Conservation (phyloP, 768 basidiomycete genomes). For the Rhodotorula babjevae region DNA sequence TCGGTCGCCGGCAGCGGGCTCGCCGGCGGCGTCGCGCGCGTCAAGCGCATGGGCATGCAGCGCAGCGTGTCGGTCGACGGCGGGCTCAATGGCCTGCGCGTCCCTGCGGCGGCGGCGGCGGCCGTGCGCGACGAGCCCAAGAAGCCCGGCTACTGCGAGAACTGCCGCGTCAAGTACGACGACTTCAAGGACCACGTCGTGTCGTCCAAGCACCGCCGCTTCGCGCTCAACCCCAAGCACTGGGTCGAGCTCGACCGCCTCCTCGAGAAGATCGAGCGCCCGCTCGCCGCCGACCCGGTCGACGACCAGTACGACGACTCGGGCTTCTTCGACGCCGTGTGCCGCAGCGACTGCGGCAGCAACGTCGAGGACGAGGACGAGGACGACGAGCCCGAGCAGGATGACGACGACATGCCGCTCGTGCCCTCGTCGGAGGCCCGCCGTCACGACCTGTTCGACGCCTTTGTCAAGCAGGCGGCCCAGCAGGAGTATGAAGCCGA, state of each 20-base stretch:
- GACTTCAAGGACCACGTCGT: slow-evolving; percentile 77
- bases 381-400: background rate
- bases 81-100: slow-evolving; percentile 37
- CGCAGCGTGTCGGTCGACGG: slow-evolving; percentile 43
- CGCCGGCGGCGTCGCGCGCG: slow-evolving; percentile 11
- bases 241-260: slow-evolving; percentile 73
- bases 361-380: background rate
- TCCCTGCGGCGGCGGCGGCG: slow-evolving; percentile 26
- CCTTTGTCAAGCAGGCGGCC: background rate
- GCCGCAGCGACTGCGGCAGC: background rate
- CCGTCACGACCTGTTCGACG: background rate
- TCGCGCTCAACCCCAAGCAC: slow-evolving; percentile 70
- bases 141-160: slow-evolving; percentile 97
- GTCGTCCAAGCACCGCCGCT: slow-evolving; percentile 71
- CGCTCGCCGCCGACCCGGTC: background rate
- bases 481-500: background rate
- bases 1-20: slow-evolving; percentile 21
- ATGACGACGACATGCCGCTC: background rate
- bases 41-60: slow-evolving; percentile 41
- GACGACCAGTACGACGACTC: slow-evolving; percentile 2
- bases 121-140: slow-evolving; percentile 61
- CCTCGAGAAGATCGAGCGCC: slow-evolving; percentile 59
- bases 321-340: slow-evolving; percentile 16
- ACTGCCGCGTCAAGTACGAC: slow-evolving; percentile 82
- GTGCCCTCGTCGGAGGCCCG: background rate